Evolutionary conservation across 495 filamentous ascomycete genomes (phyloP), one percentile per base, ranked within the genome.

Genomic region (Trypethelium eluteriae): DNA sequence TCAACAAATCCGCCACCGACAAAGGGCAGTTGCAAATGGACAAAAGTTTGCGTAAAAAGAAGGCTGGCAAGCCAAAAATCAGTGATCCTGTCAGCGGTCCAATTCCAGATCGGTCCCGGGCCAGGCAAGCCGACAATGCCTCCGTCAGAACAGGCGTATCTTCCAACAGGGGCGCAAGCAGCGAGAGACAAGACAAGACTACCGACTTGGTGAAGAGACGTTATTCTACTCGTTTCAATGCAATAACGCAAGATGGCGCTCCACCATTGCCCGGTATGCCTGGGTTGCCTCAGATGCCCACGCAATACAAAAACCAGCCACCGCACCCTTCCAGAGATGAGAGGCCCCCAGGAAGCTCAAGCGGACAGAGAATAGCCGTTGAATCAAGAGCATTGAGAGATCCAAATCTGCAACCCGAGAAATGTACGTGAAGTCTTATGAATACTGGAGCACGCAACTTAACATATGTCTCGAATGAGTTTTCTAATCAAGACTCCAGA

Each of bases 171-270:
- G 53, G 5, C 1, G 53, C 62, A n/a, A 67, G 68, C 65, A 68
- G 66, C 1, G 41, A 59, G 59, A 64, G 53, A 41, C 64, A 63
- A 32, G 76, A 78, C 47, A 75, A 90, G 79, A 96, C 93, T 2
- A 88, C 91, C 32, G 95, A 99, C 76, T 80, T 98, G 62, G 95
- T 99, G 62, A 98, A 98, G 78, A 82, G 90, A 66, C 82, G 94
- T 65, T 98, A 97, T 76, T 98, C 94, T 18, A 92, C 92, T 38
- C 85, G 93, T 62, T 96, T 96, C 75, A 90, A 90, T 69, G 84
- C 88, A 62, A 77, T 87, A 11, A 89, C 89, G 0, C 71, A 74
- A 50, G 88, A 92, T 53, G 81, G 78, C 59, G 86, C 82, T 39
- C 86, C 88, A 61, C 88, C 90, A 0, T 79, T 94, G 66, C 91